Conservation (phyloP, 2,329 filamentous ascomycete genomes). For the Ophiocordyceps camponoti-leonardi region DNA sequence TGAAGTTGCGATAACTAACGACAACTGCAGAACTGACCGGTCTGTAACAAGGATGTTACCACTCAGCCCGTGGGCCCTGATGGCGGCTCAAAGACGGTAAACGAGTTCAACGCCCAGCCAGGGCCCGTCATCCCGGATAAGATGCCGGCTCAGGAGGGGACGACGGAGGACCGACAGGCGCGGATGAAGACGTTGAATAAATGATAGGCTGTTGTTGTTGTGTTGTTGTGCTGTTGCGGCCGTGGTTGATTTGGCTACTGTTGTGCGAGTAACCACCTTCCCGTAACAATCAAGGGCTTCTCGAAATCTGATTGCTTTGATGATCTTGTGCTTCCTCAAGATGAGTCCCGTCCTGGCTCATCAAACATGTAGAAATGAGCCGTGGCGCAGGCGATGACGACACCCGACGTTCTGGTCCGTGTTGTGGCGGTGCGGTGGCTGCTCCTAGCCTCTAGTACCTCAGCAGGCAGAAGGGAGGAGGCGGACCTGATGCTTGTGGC, state of each 20-base stretch:
- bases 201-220: background rate
- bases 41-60: conserved; percentile 27
- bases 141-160: conserved; percentile 38
- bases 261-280: too few relatives aligned
- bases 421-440: background rate
- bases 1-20: conserved; percentile 7
- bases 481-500: background rate
- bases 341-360: background rate
- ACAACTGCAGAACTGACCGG: conserved; percentile 14
- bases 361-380: too few relatives aligned
- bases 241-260: too few relatives aligned
- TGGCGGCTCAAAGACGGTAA: conserved; percentile 25
- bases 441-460: too few relatives aligned
- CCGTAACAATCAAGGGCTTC: too few relatives aligned
- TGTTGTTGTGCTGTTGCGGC: too few relatives aligned
- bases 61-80: conserved; percentile 26
- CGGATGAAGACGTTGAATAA: conserved; percentile 53
- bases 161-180: conserved; percentile 50
- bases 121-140: conserved; percentile 38
- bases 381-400: background rate
- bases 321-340: too few relatives aligned
- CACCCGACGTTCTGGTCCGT: background rate
- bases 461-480: background rate
- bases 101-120: conserved; percentile 35
- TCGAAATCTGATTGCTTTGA: background rate